phyloP scores from a whole-genome alignment of 306 rosid genomes.

The peach (Prunus persica) region DNA sequence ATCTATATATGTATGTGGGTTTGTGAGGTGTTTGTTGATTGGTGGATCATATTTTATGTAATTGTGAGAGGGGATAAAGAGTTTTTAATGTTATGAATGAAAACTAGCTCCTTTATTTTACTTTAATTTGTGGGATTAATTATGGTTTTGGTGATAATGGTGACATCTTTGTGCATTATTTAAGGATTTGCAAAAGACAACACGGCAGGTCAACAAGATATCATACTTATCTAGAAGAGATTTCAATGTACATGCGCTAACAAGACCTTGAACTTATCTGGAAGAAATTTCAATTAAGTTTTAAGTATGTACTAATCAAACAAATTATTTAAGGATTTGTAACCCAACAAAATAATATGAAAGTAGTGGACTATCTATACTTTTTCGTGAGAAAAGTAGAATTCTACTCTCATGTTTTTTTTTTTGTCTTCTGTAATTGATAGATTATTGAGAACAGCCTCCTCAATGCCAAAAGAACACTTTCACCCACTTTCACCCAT shows the following conservation, averaged over 20 bases:
- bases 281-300: background rate
- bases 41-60: background rate
- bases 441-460: background rate
- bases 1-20: background rate
- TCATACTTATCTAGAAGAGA: background rate
- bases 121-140: background rate
- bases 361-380: background rate
- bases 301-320: background rate
- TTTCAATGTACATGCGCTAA: too few species aligned
- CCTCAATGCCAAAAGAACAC: too few species aligned
- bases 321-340: too few species aligned
- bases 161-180: background rate
- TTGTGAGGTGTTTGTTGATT: constrained; percentile 25
- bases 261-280: too few species aligned
- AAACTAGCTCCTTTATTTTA: background rate
- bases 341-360: too few species aligned
- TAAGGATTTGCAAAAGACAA: too few species aligned
- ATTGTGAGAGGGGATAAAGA: background rate
- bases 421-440: background rate
- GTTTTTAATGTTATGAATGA: background rate
- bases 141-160: background rate
- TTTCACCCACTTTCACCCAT: too few species aligned
- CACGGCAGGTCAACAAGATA: background rate
- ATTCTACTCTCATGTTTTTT: background rate
- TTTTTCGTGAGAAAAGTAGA: background rate